Base-by-base conservation (phyloP, 768 basidiomycete species). In the Gymnopilus dilepis region DNA sequence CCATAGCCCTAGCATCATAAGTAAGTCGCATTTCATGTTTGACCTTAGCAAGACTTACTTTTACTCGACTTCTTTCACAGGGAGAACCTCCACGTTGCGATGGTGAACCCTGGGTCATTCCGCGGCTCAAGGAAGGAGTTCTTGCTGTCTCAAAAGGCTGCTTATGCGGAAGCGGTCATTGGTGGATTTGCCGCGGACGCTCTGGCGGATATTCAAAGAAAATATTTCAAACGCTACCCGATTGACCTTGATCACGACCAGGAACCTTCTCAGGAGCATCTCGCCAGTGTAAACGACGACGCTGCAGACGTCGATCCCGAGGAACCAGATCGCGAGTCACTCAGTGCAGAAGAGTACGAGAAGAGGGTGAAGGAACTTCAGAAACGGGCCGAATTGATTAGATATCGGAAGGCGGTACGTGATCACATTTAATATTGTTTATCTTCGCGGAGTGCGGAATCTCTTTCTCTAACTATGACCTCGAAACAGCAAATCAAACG, bases 81-180 rank as follows among this genome's bases (percentile, higher is more conserved):
- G 6, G 33, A 12, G 6, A 12, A 12, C 33, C 12, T 6, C 33
- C 33, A 11, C 15, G 34, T 9, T 8, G 8, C 38, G 4, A 67
- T 67, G 60, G 59, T 62, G 17, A 64, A 64, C 30, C 63, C 65
- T 24, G 65, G 65, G 0, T 43, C 55, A 11, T 66, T 66, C 30
- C 13, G 30, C 1, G 63, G 65, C 2, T 26, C 34, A 2, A 24
- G 62, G 12, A 60, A 51, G 42, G 60, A 40, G 6, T 66, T 66
- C 45, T 55, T 66, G 6, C 17, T 56, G 17, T 21, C 28, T 1
- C 24, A 64, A 37, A 60, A 61, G 34, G 34, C 56, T 0, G 55
- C 40, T 0, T 64, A 66, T 24, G 30, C 42, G 4, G 26, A 5
- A 12, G 62, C 59, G 1, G 60, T 66, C 19, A 26, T 13, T 2